phyloP scores from a whole-genome alignment of 1,139 yeast species.

The Scheffersomyces parashehatae region DNA sequence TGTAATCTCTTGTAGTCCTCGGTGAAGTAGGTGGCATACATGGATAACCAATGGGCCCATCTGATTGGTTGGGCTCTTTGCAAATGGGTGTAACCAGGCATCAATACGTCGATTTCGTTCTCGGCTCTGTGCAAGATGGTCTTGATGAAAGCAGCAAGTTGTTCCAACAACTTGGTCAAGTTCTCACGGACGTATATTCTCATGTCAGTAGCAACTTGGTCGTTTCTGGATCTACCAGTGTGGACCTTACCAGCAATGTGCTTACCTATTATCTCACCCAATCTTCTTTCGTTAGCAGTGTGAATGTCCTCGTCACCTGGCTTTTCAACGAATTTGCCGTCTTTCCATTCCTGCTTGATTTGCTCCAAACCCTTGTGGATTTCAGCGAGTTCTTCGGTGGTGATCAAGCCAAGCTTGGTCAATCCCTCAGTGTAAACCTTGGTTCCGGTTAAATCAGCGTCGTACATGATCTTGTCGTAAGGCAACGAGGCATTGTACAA shows the following conservation, averaged over 20 bases:
- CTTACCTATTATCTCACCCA: slow-evolving; percentile 93
- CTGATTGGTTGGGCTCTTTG: slow-evolving; percentile 99
- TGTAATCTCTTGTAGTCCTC: slow-evolving; percentile 84
- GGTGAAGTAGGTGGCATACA: slow-evolving; percentile 91
- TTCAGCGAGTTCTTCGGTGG: slow-evolving; percentile 66
- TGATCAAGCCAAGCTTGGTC: slow-evolving; percentile 72
- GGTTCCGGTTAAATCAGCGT: slow-evolving; percentile 92
- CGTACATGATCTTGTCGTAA: slow-evolving; percentile 91
- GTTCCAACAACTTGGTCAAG: slow-evolving; percentile 57
- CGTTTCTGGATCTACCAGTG: slow-evolving; percentile 97
- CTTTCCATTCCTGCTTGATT: slow-evolving; percentile 79
- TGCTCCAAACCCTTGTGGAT: slow-evolving; percentile 79
- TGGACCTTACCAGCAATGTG: slow-evolving; percentile 96
- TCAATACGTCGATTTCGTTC: slow-evolving; percentile 81
- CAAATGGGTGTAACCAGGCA: slow-evolving; percentile 99
- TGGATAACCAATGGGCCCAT: slow-evolving; percentile 97
- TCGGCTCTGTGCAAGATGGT: slow-evolving; percentile 76
- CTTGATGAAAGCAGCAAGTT: slow-evolving; percentile 61
- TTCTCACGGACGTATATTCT: slow-evolving; percentile 87
- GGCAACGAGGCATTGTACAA: slow-evolving; percentile 95
- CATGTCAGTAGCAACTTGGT: slow-evolving; percentile 98
- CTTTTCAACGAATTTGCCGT: slow-evolving; percentile 73
- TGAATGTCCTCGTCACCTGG: slow-evolving; percentile 97
- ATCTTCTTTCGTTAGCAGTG: slow-evolving; percentile 96
- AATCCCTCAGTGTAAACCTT: slow-evolving; percentile 89